Percentiles rank a stretch among this genome's conserved stretches.
Conservation (phyloP, 805 yeast species). For the Kodamaea hsintzibuensis region DNA sequence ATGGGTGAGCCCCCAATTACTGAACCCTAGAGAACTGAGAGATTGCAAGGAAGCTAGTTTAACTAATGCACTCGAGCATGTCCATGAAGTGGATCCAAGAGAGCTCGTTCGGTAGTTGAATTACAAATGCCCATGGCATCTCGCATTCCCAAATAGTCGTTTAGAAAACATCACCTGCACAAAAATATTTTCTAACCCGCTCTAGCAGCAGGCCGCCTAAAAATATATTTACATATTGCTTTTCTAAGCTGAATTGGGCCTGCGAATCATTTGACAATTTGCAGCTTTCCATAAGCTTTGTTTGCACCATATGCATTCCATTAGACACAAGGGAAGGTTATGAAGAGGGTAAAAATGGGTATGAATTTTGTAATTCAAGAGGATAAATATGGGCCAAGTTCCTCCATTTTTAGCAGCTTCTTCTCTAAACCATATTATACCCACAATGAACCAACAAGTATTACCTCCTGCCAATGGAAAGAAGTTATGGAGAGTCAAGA, state of each 20-base stretch:
- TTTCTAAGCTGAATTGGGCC: slow-evolving; percentile 6
- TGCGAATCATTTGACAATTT: slow-evolving; percentile 8
- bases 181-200: not conserved
- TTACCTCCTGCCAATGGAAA: slow-evolving; percentile 47
- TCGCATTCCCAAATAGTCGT: not conserved
- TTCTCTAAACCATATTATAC: not conserved
- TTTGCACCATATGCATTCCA: slow-evolving; percentile 9
- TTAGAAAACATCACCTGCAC: not conserved
- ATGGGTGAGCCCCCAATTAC: not conserved
- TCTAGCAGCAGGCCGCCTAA: not conserved
- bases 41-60: not conserved
- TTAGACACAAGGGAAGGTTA: slow-evolving; percentile 5
- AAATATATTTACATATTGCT: slow-evolving; percentile 5
- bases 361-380: not conserved
- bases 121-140: not conserved
- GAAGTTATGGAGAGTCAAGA: slow-evolving; percentile 46
- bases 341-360: slow-evolving; percentile 1
- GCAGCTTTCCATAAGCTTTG: slow-evolving; percentile 4
- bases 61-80: not conserved
- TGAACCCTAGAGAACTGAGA: not conserved
- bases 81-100: not conserved
- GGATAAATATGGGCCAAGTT: not conserved
- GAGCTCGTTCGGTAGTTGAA: not conserved
- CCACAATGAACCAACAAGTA: slow-evolving; percentile 3
- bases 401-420: not conserved